Percentiles rank a stretch among this genome's conserved stretches.
phyloP scores from a whole-genome alignment of 805 yeast species.

The Priceomyces melissophilus region DNA sequence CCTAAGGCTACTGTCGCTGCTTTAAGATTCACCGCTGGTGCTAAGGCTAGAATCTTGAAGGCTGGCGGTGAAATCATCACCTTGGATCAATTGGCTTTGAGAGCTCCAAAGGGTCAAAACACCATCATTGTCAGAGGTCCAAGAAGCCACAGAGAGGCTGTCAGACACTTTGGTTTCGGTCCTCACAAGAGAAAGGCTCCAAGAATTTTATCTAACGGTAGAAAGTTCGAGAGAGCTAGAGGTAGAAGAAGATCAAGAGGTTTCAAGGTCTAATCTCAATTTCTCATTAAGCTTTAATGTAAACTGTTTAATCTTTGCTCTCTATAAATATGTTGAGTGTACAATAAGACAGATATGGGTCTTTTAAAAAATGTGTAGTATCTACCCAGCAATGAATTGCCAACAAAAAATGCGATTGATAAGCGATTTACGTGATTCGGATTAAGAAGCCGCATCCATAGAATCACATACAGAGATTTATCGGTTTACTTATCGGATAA shows the following conservation, averaged over 20 bases:
- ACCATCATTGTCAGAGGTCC: constrained; percentile 98
- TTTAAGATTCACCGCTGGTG: constrained; percentile 98
- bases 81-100: constrained; percentile 97
- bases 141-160: constrained; percentile 98
- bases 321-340: constrained; percentile 10
- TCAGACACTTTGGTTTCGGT: constrained; percentile 99
- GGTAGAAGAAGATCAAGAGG: constrained; percentile 99
- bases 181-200: constrained; percentile 99
- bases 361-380: neutral
- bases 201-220: constrained; percentile 94
- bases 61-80: constrained; percentile 99
- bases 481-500: too few species aligned
- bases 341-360: constrained; percentile 6
- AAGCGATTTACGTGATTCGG: too few species aligned
- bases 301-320: constrained; percentile 1
- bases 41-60: constrained; percentile 94
- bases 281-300: constrained; percentile 4
- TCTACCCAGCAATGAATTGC: too few species aligned
- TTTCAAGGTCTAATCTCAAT: constrained; percentile 88
- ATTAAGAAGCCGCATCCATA: too few species aligned
- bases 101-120: constrained; percentile 99
- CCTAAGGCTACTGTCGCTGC: constrained; percentile 99
- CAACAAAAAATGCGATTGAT: too few species aligned
- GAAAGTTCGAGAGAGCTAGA: constrained; percentile 99
- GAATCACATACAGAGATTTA: too few species aligned